These are phyloP conservation scores for Mitragyna speciosa DNA, from an alignment of 257 asterid genomes.

Conservation along the genomic window DNA sequence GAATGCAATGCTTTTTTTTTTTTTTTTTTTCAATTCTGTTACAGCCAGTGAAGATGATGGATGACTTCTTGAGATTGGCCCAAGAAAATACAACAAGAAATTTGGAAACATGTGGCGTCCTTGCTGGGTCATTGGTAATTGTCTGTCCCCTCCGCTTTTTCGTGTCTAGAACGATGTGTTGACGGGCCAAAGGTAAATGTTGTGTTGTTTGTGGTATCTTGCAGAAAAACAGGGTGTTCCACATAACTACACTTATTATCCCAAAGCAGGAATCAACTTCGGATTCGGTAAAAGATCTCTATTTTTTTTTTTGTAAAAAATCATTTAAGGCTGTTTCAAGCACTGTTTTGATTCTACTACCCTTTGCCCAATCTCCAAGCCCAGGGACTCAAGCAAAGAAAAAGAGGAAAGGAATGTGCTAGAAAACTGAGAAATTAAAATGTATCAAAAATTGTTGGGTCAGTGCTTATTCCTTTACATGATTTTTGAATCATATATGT, in stretches of 20 bases:
- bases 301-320: background rate
- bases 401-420: background rate
- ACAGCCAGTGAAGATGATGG: slow-evolving; percentile 92
- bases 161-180: background rate
- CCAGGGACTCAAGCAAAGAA: background rate
- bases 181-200: background rate
- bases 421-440: background rate
- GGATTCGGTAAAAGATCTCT: slow-evolving; percentile 60
- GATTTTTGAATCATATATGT: background rate
- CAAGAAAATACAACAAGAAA: slow-evolving; percentile 68
- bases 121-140: slow-evolving; percentile 93
- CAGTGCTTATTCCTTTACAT: background rate
- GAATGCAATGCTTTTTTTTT: slow-evolving; percentile 23
- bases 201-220: slow-evolving; percentile 10
- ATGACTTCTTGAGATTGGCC: slow-evolving; percentile 85
- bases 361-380: background rate
- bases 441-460: background rate
- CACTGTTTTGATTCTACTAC: slow-evolving; percentile 17
- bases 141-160: background rate
- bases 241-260: slow-evolving; percentile 78
- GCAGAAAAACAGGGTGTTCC: slow-evolving; percentile 81
- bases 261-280: slow-evolving; percentile 99
- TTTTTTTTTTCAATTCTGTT: slow-evolving; percentile 29
- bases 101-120: slow-evolving; percentile 93
- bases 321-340: slow-evolving; percentile 12